phyloP scores from a whole-genome alignment of 1,139 yeast species.

The Wickerhamomyces sp. region DNA sequence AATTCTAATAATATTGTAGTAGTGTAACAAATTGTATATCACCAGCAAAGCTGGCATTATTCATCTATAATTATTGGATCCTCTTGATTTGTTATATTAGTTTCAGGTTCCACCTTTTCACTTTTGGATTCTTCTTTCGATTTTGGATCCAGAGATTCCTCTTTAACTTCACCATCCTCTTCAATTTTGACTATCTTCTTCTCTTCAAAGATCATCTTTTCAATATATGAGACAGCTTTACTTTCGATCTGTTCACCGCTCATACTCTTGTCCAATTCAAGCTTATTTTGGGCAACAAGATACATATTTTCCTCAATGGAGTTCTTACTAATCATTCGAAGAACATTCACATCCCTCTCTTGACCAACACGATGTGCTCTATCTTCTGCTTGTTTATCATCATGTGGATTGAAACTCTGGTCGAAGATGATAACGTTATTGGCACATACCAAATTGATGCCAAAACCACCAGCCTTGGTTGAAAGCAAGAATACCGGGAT shows the following conservation, averaged over 20 bases:
- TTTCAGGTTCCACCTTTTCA: not conserved
- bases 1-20: no score
- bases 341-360: slow-evolving; percentile 78
- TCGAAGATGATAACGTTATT: slow-evolving; percentile 89
- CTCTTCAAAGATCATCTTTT: slow-evolving; percentile 21
- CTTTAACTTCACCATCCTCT: slow-evolving; percentile 3
- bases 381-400: slow-evolving; percentile 97
- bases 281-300: slow-evolving; percentile 82
- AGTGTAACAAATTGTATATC: no score
- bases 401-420: slow-evolving; percentile 95
- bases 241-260: slow-evolving; percentile 26
- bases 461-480: slow-evolving; percentile 96
- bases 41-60: no score
- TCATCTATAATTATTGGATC: not conserved
- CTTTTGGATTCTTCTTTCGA: not conserved
- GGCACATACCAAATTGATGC: slow-evolving; percentile 93
- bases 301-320: slow-evolving; percentile 89
- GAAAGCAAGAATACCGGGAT: slow-evolving; percentile 86
- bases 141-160: not conserved
- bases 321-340: slow-evolving; percentile 64
- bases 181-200: slow-evolving; percentile 1
- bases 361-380: slow-evolving; percentile 98
- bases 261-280: slow-evolving; percentile 61
- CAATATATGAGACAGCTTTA: slow-evolving; percentile 19
- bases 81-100: not conserved